phyloP scores from a whole-genome alignment of 2,329 filamentous ascomycete species.

The Byssothecium circinans region DNA sequence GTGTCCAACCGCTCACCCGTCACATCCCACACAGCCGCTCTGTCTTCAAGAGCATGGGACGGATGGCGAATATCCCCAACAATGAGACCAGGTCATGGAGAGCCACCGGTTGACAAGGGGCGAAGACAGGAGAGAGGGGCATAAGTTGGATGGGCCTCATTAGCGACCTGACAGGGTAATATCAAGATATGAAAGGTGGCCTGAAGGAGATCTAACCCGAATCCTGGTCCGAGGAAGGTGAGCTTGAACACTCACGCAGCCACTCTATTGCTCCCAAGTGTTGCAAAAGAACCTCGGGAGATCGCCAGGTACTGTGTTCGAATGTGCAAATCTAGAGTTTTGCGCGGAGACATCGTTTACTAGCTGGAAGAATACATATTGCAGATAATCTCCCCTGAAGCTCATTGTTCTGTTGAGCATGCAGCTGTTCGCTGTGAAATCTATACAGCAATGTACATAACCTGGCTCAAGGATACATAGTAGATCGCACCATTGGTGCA shows the following conservation, averaged over 20 bases:
- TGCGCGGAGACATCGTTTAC: not conserved
- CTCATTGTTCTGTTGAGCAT: not conserved
- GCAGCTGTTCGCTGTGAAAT: too few relatives aligned
- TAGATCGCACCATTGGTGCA: not conserved
- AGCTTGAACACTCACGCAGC: conserved; percentile 5
- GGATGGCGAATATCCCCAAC: conserved; percentile 4
- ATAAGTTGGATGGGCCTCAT: conserved; percentile 3
- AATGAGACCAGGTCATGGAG: conserved; percentile 5
- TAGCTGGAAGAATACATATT: not conserved
- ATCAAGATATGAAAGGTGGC: conserved; percentile 16
- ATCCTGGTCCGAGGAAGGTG: conserved; percentile 11
- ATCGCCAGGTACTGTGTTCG: conserved; percentile 2
- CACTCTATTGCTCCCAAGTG: not conserved
- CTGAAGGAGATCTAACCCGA: conserved; percentile 5
- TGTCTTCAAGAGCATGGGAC: conserved; percentile 4
- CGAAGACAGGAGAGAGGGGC: conserved; percentile 10
- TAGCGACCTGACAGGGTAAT: conserved; percentile 16
- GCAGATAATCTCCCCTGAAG: not conserved
- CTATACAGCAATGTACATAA: too few relatives aligned
- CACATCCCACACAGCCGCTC: not conserved
- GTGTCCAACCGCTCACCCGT: conserved; percentile 13
- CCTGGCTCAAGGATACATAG: not conserved
- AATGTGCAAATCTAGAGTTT: not conserved
- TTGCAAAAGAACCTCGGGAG: not conserved
- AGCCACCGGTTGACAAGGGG: conserved; percentile 11